Evolutionary conservation across 352 stramenopile genomes (phyloP).

Genomic region (Pythium aquatile): DNA sequence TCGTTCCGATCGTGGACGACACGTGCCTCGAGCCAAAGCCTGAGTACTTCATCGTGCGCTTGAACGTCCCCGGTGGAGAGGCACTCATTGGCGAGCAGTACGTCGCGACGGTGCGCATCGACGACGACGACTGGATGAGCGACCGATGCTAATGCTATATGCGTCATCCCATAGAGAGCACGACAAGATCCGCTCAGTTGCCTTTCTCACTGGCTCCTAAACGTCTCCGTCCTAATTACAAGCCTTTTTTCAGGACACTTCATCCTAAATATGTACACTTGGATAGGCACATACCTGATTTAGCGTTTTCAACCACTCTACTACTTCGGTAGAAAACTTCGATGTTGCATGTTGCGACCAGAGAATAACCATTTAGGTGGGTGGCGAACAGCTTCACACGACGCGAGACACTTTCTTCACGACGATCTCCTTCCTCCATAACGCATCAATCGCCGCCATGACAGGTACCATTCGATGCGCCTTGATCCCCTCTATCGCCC

Average conservation of each 20-base stretch:
- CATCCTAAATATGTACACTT: neutral
- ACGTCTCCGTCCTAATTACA: neutral
- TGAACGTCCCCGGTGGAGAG: constrained; percentile 91
- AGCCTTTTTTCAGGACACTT: neutral
- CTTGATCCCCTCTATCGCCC: constrained; percentile 9
- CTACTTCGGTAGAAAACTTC: constrained; percentile 13
- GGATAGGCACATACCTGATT: neutral
- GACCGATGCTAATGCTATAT: constrained; percentile 42
- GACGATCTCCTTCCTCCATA: neutral
- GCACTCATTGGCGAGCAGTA: constrained; percentile 90
- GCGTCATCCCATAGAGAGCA: neutral
- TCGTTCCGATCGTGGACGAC: constrained; percentile 93
- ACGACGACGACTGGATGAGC: constrained; percentile 89
- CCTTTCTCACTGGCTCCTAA: neutral
- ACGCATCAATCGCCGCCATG: constrained; percentile 4
- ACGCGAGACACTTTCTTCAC: neutral
- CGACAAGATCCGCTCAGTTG: neutral
- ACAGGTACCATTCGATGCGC: constrained; percentile 19
- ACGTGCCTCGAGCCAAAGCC: constrained; percentile 84
- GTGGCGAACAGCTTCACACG: neutral
- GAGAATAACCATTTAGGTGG: neutral
- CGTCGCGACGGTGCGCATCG: constrained; percentile 86
- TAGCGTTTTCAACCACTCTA: neutral
- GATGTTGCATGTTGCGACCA: constrained; percentile 9
- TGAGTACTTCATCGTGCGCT: constrained; percentile 90